phyloP scores from a whole-genome alignment of 108 stramenopile species.

The Cyclotella baltica region DNA sequence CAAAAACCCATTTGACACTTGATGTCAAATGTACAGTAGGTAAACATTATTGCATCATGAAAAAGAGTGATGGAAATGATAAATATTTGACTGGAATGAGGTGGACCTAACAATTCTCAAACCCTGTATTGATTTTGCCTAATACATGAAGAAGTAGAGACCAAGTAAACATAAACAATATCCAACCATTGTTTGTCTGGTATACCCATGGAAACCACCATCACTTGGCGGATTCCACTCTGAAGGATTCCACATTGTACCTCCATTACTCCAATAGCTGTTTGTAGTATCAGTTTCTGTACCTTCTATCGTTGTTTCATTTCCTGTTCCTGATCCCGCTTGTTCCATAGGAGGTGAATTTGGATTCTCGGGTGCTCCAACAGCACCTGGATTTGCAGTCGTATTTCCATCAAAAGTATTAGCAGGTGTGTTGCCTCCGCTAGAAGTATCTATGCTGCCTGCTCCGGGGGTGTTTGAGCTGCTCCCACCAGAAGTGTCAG shows the following conservation, averaged over 20 bases:
- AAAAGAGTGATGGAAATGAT: too few species aligned
- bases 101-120: too few species aligned
- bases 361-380: neutral
- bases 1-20: too few species aligned
- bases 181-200: neutral
- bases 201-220: neutral
- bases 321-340: neutral
- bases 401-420: neutral
- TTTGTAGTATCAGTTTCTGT: neutral
- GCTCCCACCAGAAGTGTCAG: too few species aligned
- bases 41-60: too few species aligned
- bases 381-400: neutral
- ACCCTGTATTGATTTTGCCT: too few species aligned
- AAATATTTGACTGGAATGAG: too few species aligned
- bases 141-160: neutral
- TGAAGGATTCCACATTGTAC: neutral
- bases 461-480: too few species aligned
- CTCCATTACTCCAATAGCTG: neutral
- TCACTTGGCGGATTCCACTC: slow-evolving; percentile 23
- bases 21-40: too few species aligned
- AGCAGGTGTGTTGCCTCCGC: too few species aligned
- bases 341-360: neutral
- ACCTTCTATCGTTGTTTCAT: neutral
- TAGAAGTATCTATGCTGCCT: too few species aligned
- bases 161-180: neutral